phyloP scores from a whole-genome alignment of 345 rosid genomes.

The Microthlaspi erraticum region DNA sequence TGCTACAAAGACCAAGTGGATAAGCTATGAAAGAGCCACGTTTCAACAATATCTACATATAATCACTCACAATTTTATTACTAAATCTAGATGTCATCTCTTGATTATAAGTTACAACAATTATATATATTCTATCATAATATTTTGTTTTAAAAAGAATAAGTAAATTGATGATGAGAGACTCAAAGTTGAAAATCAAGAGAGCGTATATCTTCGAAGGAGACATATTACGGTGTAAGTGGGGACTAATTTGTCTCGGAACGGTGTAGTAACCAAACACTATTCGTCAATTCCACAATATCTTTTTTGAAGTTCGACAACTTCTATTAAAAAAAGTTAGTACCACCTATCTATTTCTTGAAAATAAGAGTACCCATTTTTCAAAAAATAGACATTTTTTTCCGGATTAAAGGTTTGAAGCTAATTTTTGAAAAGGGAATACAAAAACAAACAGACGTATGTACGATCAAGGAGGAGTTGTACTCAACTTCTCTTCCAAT shows the following conservation, averaged over 20 bases:
- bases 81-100: not conserved
- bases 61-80: not conserved
- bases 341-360: not conserved
- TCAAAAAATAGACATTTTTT: too few species aligned
- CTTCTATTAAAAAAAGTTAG: constrained; percentile 18
- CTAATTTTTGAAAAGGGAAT: not conserved
- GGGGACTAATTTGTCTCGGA: constrained; percentile 43
- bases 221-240: constrained; percentile 39
- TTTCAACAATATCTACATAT: not conserved
- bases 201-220: constrained; percentile 30
- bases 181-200: constrained; percentile 13
- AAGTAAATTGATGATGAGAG: constrained; percentile 3
- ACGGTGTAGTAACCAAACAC: constrained; percentile 39
- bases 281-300: constrained; percentile 24
- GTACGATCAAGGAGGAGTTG: constrained; percentile 29
- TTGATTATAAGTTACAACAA: not conserved
- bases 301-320: constrained; percentile 18
- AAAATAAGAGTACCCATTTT: not conserved
- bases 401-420: too few species aligned
- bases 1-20: not conserved
- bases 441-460: constrained; percentile 15
- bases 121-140: not conserved
- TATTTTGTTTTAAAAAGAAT: too few species aligned
- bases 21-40: constrained; percentile 19
- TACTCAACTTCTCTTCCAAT: constrained; percentile 35